These are phyloP conservation scores for Chrysophaeum taylorii DNA, from an alignment of 352 stramenopile species.

Conservation along the genomic window DNA sequence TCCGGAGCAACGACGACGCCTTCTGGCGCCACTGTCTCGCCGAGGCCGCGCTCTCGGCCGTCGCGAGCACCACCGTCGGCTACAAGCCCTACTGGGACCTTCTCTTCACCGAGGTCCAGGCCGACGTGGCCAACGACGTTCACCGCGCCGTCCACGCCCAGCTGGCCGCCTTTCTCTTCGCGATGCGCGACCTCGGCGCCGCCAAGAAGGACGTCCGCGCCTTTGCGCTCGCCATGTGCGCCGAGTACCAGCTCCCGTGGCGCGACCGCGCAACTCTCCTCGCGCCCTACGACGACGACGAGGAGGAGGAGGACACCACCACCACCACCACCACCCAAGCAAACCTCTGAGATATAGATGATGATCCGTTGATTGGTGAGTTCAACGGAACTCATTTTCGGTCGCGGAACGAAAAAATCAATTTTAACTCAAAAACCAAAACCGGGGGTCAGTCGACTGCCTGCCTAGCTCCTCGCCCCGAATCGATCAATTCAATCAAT, in stretches of 20 bases:
- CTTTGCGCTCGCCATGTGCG: neutral
- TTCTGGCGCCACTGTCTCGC: neutral
- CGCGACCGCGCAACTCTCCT: neutral
- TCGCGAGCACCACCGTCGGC: neutral
- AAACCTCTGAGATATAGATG: no score
- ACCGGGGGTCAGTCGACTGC: no score
- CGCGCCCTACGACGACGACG: neutral
- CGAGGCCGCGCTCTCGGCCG: neutral
- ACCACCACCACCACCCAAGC: no score
- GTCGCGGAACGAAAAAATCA: no score
- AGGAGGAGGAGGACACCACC: neutral
- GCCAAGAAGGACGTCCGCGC: neutral
- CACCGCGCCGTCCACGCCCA: neutral
- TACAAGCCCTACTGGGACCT: neutral
- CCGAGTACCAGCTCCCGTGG: neutral
- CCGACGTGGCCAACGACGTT: neutral
- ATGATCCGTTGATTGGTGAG: no score
- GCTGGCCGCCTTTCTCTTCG: neutral
- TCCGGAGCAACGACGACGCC: no score
- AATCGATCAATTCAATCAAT: no score
- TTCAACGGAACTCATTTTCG: no score
- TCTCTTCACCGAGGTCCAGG: neutral
- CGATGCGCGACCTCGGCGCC: neutral
- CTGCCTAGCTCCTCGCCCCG: no score
- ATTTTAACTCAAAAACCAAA: no score